Evolutionary conservation across 2,329 filamentous ascomycete species (phyloP), one percentile per base, ranked within the genome.

Genomic region (Tolypocladium endophyticum): DNA sequence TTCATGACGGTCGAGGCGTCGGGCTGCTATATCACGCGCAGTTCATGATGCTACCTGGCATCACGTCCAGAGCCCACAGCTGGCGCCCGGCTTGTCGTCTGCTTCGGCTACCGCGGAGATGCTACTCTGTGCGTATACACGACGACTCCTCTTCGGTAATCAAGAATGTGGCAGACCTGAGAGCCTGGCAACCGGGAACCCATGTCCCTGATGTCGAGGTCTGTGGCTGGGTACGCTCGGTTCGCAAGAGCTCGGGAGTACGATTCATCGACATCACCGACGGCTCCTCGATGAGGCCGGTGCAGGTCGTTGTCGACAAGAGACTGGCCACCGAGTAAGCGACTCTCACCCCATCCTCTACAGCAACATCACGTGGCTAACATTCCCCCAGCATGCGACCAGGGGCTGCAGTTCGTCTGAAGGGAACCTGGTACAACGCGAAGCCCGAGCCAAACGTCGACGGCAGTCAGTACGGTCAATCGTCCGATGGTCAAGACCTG

Each of bases 221-320:
- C 66, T 82, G 88, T 70, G 93, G 92, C 62, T 93, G 88, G 76
- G 81, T 97, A 59, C 85, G 90, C 63, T 93, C 90, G 4, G 87
- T 96, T 61, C 84, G 93, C 63, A 89, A 90, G 72, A 92, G 95
- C 78, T 96, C 97, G 72, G 82, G 82, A 28, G 80, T 88, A 61
- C 87, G 88, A 6, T 97, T 99, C 75, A 87, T 92, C 58, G 84
- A 91, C 61, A 79, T 97, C 58, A 87, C 88, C 14, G 94, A 99
- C 78, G 94, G 94, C 53, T 95, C 92, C 16, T 91, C 89, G 50
- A 79, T 90, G 65, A 79, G 87, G 62, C 80, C 90, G 35, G 73
- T 97, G 59, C 94, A 99, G 76, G 90, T 88, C 54, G 85, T 96
- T 55, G 77, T 96, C 65, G 84, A 84, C 59, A 87, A 89, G 64